phyloP scores from a whole-genome alignment of 1,139 yeast genomes.

The Scheffersomyces quercinus region DNA sequence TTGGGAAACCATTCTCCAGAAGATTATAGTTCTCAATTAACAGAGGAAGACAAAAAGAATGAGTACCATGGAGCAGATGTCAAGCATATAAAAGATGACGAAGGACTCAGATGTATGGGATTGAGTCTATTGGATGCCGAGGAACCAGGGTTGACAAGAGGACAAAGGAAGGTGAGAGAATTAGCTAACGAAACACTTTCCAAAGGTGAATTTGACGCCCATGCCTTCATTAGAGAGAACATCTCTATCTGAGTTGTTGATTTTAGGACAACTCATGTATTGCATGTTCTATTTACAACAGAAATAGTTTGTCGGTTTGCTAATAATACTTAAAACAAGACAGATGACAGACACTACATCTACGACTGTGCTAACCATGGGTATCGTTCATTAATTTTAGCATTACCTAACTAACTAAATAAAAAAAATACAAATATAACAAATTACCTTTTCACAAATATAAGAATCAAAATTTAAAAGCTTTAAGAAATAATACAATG shows the following conservation, averaged over 20 bases:
- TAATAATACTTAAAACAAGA: too few relatives aligned
- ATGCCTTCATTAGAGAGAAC: background rate
- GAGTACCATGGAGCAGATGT: constrained; percentile 14
- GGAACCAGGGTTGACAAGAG: constrained; percentile 15
- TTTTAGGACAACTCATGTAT: too few relatives aligned
- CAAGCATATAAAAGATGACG: constrained; percentile 18
- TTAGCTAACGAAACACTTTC: background rate
- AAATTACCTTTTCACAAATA: too few relatives aligned
- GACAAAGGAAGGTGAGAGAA: background rate
- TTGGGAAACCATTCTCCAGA: constrained; percentile 15
- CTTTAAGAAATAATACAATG: too few relatives aligned
- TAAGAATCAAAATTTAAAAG: too few relatives aligned
- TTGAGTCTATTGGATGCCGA: constrained; percentile 17
- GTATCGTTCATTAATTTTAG: background rate
- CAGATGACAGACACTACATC: too few relatives aligned
- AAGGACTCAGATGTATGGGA: constrained; percentile 26
- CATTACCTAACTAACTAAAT: constrained; percentile 1
- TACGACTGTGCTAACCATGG: too few relatives aligned
- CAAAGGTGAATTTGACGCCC: background rate
- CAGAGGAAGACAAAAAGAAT: constrained; percentile 7
- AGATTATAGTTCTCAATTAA: constrained; percentile 17
- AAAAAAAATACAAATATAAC: background rate
- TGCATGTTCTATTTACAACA: too few relatives aligned
- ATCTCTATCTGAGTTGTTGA: background rate
- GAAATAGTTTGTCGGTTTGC: too few relatives aligned